Conservation (phyloP, 108 stramenopile genomes). For the Cylindrotheca fusiformis region DNA sequence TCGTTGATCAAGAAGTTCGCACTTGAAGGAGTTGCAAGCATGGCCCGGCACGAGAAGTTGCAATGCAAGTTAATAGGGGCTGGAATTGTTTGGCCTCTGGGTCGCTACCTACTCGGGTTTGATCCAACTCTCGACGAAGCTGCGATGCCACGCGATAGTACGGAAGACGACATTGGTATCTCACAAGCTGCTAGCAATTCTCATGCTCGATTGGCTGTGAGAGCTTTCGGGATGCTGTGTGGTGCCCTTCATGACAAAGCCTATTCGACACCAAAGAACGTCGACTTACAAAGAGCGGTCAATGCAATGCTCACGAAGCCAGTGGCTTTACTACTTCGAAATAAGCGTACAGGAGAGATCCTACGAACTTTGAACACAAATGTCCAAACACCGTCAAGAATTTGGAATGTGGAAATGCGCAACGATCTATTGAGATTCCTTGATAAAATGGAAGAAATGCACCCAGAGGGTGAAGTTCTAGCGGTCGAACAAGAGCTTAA, state of each 20-base stretch:
- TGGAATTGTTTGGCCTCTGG: slow-evolving; percentile 65
- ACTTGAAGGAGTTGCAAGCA: slow-evolving; percentile 58
- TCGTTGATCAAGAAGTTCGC: slow-evolving; percentile 46
- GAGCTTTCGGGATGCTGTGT: slow-evolving; percentile 68
- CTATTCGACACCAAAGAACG: slow-evolving; percentile 38
- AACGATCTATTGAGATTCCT: slow-evolving; percentile 51
- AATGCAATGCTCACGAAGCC: slow-evolving; percentile 54
- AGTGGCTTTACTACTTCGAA: slow-evolving; percentile 56
- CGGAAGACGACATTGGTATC: slow-evolving; percentile 34
- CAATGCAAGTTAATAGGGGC: slow-evolving; percentile 49
- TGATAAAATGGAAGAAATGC: slow-evolving; percentile 29
- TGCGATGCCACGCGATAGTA: slow-evolving; percentile 25
- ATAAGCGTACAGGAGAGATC: slow-evolving; percentile 53
- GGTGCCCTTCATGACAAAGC: slow-evolving; percentile 45
- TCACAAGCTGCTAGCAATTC: slow-evolving; percentile 59
- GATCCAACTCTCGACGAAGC: slow-evolving; percentile 60
- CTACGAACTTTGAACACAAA: slow-evolving; percentile 57
- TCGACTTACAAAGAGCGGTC: slow-evolving; percentile 34
- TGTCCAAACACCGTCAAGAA: slow-evolving; percentile 53
- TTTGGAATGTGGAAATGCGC: slow-evolving; percentile 78
- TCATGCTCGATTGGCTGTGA: slow-evolving; percentile 51
- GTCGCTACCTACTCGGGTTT: slow-evolving; percentile 47
- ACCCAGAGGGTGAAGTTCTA: slow-evolving; percentile 20
- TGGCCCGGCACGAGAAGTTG: slow-evolving; percentile 37
- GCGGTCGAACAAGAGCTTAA: slow-evolving; percentile 40